These are phyloP conservation scores for Podaxis carcinomalis DNA, from an alignment of 768 basidiomycete species.

Conservation along the genomic window DNA sequence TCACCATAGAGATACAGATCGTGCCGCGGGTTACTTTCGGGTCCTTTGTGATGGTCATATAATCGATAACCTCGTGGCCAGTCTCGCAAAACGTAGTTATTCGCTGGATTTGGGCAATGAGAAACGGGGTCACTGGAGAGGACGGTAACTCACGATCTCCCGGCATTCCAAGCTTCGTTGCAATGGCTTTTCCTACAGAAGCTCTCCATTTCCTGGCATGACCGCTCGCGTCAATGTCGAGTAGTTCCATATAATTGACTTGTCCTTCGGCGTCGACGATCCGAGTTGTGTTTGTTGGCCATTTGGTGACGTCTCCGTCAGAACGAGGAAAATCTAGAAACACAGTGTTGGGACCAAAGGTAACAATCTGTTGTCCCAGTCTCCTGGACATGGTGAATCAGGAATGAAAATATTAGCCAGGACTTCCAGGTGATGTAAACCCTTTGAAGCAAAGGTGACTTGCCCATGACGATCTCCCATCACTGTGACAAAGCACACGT, in stretches of 20 bases:
- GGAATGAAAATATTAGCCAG: background rate
- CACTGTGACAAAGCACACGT: background rate
- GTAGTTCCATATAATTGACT: constrained; percentile 67
- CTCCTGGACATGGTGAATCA: constrained; percentile 23
- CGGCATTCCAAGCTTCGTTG: constrained; percentile 40
- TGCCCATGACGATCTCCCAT: background rate
- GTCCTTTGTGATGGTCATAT: constrained; percentile 74
- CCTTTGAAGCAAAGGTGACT: background rate
- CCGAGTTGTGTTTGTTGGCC: constrained; percentile 55
- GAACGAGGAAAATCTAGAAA: constrained; percentile 58
- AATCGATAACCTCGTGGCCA: constrained; percentile 71
- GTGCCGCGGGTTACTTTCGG: constrained; percentile 47
- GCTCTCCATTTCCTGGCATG: constrained; percentile 57
- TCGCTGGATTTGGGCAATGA: constrained; percentile 30
- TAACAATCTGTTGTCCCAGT: constrained; percentile 20
- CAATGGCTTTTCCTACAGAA: constrained; percentile 36
- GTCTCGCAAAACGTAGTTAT: constrained; percentile 54
- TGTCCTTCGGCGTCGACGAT: constrained; percentile 54
- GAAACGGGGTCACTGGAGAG: background rate
- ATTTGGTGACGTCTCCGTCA: constrained; percentile 50
- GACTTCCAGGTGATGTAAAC: background rate
- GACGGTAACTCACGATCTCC: constrained; percentile 31
- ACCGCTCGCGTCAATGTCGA: constrained; percentile 43
- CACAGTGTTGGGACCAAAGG: constrained; percentile 46
- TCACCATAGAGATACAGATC: constrained; percentile 79